These are phyloP conservation scores for Zygosaccharomyces siamensis DNA, from an alignment of 805 yeast genomes.

Conservation along the genomic window DNA sequence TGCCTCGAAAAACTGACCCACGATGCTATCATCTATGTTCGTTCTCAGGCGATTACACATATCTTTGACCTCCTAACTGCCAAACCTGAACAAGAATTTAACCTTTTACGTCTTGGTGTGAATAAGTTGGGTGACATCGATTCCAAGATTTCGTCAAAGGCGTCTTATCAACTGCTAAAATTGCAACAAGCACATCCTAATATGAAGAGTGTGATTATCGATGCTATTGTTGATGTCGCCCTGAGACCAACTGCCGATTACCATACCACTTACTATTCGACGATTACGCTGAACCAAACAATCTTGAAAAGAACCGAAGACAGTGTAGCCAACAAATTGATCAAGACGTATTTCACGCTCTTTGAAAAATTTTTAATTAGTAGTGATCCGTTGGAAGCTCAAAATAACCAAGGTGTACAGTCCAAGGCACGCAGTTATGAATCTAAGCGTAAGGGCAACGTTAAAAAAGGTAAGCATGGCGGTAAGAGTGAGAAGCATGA, in stretches of 20 bases:
- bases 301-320: conserved; percentile 74
- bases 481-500: conserved; percentile 68
- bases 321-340: conserved; percentile 74
- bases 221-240: conserved; percentile 73
- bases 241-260: conserved; percentile 74
- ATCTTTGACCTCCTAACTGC: conserved; percentile 73
- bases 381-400: conserved; percentile 47
- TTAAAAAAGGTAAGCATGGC: conserved; percentile 82
- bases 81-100: conserved; percentile 96
- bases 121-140: conserved; percentile 93
- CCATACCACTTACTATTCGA: conserved; percentile 83
- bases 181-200: conserved; percentile 91
- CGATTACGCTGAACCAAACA: conserved; percentile 87
- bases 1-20: conserved; percentile 76
- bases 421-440: conserved; percentile 40
- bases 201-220: conserved; percentile 79
- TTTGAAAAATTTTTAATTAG: conserved; percentile 79
- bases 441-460: conserved; percentile 66
- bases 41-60: conserved; percentile 69
- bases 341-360: conserved; percentile 77
- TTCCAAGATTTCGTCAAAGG: conserved; percentile 82
- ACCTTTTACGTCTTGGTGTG: conserved; percentile 79
- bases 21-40: conserved; percentile 85
- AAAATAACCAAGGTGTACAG: conserved; percentile 35
- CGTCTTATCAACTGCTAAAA: conserved; percentile 74